Evolutionary conservation across 2,329 filamentous ascomycete genomes (phyloP), one percentile per base, ranked within the genome.

Genomic region (Neofusicoccum ribis): DNA sequence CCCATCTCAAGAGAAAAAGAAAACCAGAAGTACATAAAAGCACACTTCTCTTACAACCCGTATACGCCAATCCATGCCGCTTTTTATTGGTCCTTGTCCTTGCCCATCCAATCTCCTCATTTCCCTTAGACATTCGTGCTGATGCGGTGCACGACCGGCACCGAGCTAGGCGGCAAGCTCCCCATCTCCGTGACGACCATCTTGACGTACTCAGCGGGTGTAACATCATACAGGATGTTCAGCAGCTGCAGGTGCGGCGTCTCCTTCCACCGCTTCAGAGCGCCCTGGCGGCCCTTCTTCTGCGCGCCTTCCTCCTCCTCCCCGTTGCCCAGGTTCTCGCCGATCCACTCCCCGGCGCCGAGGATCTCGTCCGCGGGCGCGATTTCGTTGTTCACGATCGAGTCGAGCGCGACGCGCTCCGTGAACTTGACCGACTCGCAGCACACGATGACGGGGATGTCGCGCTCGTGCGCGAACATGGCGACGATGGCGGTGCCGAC

Each of bases 351-450:
- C 1, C 51, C 64, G 9, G 62, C 20, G 58, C 75, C 27, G 59
- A 83, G 72, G 11, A 91, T 79, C 79, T 92, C 84, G 77, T 90
- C 87, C 78, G 92, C 73, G 76, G 93, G 85, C 79, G 87, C 93
- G 68, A 97, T 89, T 81, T 99, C 95, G 77, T 99, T 99, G 72
- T 92, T 89, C 47, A 95, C 94, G 69, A 98, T 91, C 27, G 92
- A 94, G 79, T 98, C 95, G 14, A 96, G 87, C 6, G 92, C 91
- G 11, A 97, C 92, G 65, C 92, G 89, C 71, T 92, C 89, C 72
- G 95, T 91, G 76, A 98, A 97, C 79, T 98, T 99, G 80, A 98
- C 89, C 3, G 91, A 95, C 81, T 98, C 94, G 77, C 92, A 97
- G 66, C 96, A 90, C 3, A 96, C 92, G 39, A 96, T 89, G 66